Percentiles rank a stretch among this genome's conserved stretches.
These are phyloP conservation scores for Euclidium syriacum DNA, from an alignment of 345 rosid genomes.

Conservation along the genomic window DNA sequence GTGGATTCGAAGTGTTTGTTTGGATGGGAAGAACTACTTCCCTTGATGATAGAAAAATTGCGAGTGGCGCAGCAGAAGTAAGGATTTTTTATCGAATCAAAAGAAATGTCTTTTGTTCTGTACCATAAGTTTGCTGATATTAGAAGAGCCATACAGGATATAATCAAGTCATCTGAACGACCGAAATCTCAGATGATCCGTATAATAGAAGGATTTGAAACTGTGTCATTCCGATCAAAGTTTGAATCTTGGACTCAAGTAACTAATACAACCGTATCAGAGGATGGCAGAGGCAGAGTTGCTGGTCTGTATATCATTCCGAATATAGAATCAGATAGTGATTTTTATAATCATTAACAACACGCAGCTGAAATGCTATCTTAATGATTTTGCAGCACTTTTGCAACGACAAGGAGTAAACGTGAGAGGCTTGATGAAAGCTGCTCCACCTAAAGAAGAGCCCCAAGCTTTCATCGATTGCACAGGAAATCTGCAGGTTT, in stretches of 20 bases:
- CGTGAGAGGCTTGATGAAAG: conserved; percentile 83
- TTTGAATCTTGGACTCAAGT: conserved; percentile 89
- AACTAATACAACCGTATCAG: conserved; percentile 68
- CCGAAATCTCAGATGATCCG: conserved; percentile 71
- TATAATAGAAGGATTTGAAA: conserved; percentile 94
- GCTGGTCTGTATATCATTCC: conserved; percentile 58
- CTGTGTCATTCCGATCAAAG: conserved; percentile 76
- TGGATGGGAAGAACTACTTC: conserved; percentile 40
- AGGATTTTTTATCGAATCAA: not conserved
- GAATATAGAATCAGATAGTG: not conserved
- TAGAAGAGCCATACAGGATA: conserved; percentile 50
- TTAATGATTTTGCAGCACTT: conserved; percentile 46
- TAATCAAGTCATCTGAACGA: conserved; percentile 50
- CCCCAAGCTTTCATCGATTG: conserved; percentile 79
- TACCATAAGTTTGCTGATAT: conserved; percentile 21
- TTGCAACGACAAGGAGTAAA: conserved; percentile 89
- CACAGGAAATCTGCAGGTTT: conserved; percentile 94
- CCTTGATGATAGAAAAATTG: conserved; percentile 36
- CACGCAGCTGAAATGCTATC: not conserved
- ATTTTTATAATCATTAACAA: not conserved
- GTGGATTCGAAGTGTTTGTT: conserved; percentile 35
- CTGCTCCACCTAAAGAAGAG: conserved; percentile 79
- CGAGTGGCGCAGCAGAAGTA: conserved; percentile 34
- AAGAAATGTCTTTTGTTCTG: not conserved
- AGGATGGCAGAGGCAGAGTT: conserved; percentile 98